These are phyloP conservation scores for Mycena indigotica DNA, from an alignment of 768 basidiomycete genomes.

Conservation along the genomic window DNA sequence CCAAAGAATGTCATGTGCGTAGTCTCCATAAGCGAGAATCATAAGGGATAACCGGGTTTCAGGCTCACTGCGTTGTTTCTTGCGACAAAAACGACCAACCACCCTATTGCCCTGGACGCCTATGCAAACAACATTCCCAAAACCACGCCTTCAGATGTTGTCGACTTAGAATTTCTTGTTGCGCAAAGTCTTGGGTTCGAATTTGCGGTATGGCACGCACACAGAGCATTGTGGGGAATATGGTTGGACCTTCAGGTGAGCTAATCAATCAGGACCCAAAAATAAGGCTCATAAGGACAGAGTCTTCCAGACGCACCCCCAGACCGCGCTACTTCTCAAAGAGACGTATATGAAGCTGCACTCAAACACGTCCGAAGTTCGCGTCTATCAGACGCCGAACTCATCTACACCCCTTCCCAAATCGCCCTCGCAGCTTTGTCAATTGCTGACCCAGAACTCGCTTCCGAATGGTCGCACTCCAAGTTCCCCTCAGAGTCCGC, in stretches of 20 bases:
- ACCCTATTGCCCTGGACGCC: conserved; percentile 82
- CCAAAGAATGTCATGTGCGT: conserved; percentile 96
- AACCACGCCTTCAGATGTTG: conserved; percentile 78
- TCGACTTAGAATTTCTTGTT: conserved; percentile 94
- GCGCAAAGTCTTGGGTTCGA: conserved; percentile 94
- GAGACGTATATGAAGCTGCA: conserved; percentile 64
- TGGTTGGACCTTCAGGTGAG: conserved; percentile 85
- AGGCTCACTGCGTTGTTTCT: conserved; percentile 96
- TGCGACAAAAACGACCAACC: conserved; percentile 97
- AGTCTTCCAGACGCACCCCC: conserved; percentile 54
- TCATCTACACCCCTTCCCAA: conserved; percentile 91
- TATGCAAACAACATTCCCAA: conserved; percentile 85
- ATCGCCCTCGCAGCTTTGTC: conserved; percentile 84
- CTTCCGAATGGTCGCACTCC: conserved; percentile 59
- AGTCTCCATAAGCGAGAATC: background rate
- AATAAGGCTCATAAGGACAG: conserved; percentile 36
- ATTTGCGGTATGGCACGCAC: conserved; percentile 91
- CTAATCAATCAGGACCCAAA: background rate
- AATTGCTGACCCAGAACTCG: conserved; percentile 61
- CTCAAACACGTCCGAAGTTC: conserved; percentile 71
- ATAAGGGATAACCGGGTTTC: conserved; percentile 5
- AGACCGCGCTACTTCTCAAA: conserved; percentile 43
- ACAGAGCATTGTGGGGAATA: conserved; percentile 85
- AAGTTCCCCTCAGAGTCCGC: conserved; percentile 30
- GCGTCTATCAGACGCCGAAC: conserved; percentile 87